Percentiles rank a stretch among this genome's conserved stretches.
Evolutionary conservation across 257 asterid species (phyloP).

Genomic region (Mitragyna speciosa): DNA sequence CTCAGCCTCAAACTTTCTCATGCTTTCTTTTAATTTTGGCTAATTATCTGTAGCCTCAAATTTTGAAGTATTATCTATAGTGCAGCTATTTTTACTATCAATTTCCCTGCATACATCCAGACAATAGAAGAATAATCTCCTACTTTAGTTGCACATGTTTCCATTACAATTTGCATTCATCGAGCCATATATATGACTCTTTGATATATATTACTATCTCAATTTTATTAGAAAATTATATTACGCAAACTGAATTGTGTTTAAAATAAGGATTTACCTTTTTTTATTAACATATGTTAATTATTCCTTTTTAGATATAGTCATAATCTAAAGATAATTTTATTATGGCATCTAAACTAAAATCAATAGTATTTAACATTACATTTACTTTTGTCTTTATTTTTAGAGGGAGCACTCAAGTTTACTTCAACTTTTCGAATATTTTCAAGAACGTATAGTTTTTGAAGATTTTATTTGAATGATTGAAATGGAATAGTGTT

Average conservation of each 20-base stretch:
- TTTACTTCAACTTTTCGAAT: no score
- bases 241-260: neutral
- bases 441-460: no score
- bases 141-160: neutral
- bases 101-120: neutral
- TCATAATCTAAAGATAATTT: no score
- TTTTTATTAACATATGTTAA: neutral
- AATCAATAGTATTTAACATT: no score
- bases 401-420: no score
- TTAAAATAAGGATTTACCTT: neutral
- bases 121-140: neutral
- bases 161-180: neutral
- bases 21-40: neutral
- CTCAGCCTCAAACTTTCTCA: neutral
- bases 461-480: no score
- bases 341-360: no score
- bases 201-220: neutral
- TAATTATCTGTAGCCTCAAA: slow-evolving; percentile 11
- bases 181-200: no score
- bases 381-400: no score
- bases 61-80: slow-evolving; percentile 10
- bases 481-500: no score
- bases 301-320: neutral
- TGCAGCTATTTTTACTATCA: neutral
- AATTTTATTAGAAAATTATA: neutral